A percentile compares a stretch with the other conserved stretches of the same genome.
Conservation (phyloP, 345 rosid species). For the Salix purpurea region DNA sequence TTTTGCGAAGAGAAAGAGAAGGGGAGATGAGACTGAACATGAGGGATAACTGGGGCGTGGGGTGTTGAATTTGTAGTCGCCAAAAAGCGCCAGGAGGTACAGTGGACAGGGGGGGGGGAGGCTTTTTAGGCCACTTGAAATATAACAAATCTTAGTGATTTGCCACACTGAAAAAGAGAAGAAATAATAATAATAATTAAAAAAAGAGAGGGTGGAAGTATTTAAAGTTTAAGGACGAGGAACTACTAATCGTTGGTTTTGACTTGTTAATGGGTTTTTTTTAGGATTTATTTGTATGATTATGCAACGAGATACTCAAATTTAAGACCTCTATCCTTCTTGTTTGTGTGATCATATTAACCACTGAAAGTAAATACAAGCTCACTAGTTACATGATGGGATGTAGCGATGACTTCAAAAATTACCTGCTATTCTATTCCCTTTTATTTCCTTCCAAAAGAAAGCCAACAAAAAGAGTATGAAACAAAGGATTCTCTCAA, state of each 20-base stretch:
- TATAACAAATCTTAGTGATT: conserved; percentile 22
- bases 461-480: conserved; percentile 30
- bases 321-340: too few relatives aligned
- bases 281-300: too few relatives aligned
- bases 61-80: conserved; percentile 50
- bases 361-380: too few relatives aligned
- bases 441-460: conserved; percentile 29
- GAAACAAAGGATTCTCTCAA: conserved; percentile 23
- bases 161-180: conserved; percentile 32
- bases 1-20: conserved; percentile 1
- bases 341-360: too few relatives aligned
- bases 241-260: not conserved
- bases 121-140: conserved; percentile 40
- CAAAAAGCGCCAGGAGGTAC: conserved; percentile 24
- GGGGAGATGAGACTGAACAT: conserved; percentile 15
- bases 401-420: conserved; percentile 14
- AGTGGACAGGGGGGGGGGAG: conserved; percentile 1
- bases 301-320: too few relatives aligned
- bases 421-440: conserved; percentile 20
- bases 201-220: not conserved
- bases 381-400: not conserved
- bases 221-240: not conserved
- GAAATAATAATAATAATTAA: not conserved
- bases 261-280: not conserved
- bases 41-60: conserved; percentile 23